These are phyloP conservation scores for Phyllosticta citribraziliensis DNA, from an alignment of 2,329 filamentous ascomycete genomes.

Conservation along the genomic window DNA sequence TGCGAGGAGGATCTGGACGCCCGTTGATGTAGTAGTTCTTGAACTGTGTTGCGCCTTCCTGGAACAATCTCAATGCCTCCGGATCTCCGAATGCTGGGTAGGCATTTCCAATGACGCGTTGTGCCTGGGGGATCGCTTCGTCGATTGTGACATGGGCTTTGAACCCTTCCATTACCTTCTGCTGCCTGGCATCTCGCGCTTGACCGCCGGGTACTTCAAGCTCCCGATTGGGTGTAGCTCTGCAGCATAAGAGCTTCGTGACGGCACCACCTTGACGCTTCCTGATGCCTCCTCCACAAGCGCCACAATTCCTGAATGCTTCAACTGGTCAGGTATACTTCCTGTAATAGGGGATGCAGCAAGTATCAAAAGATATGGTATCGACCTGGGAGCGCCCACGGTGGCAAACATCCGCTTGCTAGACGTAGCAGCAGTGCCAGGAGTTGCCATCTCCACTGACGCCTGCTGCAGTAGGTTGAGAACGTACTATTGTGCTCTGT, in stretches of 20 bases:
- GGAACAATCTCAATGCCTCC: not conserved
- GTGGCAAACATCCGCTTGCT: no score
- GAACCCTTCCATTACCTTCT: not conserved
- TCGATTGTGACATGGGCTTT: not conserved
- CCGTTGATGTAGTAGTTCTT: not conserved
- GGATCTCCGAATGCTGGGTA: not conserved
- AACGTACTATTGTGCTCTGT: not conserved
- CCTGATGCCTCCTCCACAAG: not conserved
- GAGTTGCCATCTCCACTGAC: no score
- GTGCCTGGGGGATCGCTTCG: not conserved
- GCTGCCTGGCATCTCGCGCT: not conserved
- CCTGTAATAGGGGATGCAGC: not conserved
- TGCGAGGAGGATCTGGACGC: not conserved
- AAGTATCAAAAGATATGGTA: no score
- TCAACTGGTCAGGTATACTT: not conserved
- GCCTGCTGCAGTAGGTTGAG: not conserved
- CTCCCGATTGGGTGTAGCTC: not conserved
- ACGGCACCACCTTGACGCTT: not conserved
- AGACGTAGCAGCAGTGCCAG: no score
- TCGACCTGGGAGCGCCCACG: no score
- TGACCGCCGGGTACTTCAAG: not conserved
- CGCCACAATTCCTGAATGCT: not conserved
- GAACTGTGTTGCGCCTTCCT: not conserved
- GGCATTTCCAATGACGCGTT: not conserved
- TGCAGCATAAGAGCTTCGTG: not conserved